Conservation (phyloP, 2,329 filamentous ascomycete genomes). For the Teratosphaeria viscida region DNA sequence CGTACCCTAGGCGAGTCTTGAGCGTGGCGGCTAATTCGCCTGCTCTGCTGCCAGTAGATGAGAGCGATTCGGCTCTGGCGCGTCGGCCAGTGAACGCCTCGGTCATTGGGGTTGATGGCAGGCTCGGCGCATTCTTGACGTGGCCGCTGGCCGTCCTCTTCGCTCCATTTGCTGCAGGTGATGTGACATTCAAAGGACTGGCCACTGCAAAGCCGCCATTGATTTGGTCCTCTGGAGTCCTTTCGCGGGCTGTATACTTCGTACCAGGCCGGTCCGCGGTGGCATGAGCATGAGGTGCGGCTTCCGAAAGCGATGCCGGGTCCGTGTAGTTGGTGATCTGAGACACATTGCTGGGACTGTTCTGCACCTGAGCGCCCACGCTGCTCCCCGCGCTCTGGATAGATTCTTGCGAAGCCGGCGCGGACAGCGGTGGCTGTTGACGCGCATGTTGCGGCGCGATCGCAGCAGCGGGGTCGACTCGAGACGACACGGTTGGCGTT, state of each 20-base stretch:
- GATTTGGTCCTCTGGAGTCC: constrained; percentile 9
- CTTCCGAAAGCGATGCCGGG: constrained; percentile 17
- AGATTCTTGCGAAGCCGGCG: constrained; percentile 23
- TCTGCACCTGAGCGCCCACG: constrained; percentile 8
- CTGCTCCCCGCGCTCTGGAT: constrained; percentile 17
- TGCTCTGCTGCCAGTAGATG: constrained; percentile 56
- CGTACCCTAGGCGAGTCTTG: constrained; percentile 76
- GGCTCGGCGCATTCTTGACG: constrained; percentile 50
- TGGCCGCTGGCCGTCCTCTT: constrained; percentile 71
- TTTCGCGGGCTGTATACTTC: constrained; percentile 1
- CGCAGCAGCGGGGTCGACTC: constrained; percentile 2
- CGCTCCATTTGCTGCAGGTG: constrained; percentile 37
- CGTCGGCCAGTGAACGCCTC: constrained; percentile 37
- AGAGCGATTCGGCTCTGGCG: constrained; percentile 63
- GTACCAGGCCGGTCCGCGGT: not conserved
- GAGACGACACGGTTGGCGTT: not conserved
- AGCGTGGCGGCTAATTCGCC: constrained; percentile 78
- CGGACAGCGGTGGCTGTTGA: constrained; percentile 14
- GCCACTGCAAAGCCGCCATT: constrained; percentile 14
- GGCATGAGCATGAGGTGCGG: constrained; percentile 1
- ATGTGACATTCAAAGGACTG: constrained; percentile 33
- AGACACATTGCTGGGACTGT: constrained; percentile 19
- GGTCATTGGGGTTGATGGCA: constrained; percentile 20
- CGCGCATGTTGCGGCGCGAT: constrained; percentile 15
- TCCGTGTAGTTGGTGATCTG: constrained; percentile 23